Conservation (phyloP, 2,329 filamentous ascomycete genomes). For the Talaromyces sp. region DNA sequence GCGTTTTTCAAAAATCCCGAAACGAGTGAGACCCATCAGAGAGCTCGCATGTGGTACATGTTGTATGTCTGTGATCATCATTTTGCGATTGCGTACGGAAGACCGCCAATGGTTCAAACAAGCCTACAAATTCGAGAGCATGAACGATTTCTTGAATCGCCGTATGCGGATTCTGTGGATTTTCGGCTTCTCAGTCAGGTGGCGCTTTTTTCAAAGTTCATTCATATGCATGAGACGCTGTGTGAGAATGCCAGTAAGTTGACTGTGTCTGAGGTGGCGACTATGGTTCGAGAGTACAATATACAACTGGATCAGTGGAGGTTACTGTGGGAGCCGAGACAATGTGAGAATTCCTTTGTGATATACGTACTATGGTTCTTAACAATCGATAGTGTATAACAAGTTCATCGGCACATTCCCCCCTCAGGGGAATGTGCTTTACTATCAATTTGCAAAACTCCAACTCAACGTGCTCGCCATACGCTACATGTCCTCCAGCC, state of each 20-base stretch:
- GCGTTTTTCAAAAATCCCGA: slow-evolving; percentile 20
- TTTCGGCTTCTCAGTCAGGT: neutral
- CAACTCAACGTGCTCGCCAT: neutral
- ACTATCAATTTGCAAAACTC: neutral
- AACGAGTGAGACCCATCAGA: neutral
- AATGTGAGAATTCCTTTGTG: neutral
- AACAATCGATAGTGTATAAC: neutral
- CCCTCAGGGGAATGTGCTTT: neutral
- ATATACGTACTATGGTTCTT: neutral
- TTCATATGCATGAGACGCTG: neutral
- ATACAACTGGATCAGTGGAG: neutral
- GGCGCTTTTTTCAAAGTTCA: neutral
- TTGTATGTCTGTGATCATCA: neutral
- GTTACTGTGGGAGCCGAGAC: neutral
- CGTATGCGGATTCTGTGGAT: neutral
- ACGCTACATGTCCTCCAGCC: neutral
- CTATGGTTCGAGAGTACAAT: neutral
- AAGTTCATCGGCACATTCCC: neutral
- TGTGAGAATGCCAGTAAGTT: slow-evolving; percentile 1
- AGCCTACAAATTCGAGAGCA: neutral
- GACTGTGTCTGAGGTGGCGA: neutral
- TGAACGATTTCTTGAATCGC: neutral
- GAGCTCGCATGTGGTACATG: neutral
- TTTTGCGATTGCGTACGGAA: neutral
- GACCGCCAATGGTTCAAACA: neutral